Percentiles rank a stretch among this genome's conserved stretches.
phyloP scores from a whole-genome alignment of 345 rosid species.

The Pugionium dolabratum region DNA sequence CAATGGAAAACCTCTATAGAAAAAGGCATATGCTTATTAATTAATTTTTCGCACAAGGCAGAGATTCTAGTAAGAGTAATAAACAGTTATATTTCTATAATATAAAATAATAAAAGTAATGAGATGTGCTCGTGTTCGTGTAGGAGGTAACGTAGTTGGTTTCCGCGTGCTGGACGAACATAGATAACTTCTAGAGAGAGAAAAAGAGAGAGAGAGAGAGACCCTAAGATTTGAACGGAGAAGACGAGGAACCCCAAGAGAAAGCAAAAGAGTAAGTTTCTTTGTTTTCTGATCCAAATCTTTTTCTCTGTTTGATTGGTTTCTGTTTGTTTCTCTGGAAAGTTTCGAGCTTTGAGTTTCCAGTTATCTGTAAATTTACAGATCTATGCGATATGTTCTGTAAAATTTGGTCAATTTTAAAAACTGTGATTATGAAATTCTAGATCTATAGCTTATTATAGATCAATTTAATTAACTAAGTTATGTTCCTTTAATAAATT shows the following conservation, averaged over 20 bases:
- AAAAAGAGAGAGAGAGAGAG: too few species aligned
- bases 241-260: slow-evolving; percentile 32
- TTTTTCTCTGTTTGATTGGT: not conserved
- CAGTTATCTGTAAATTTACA: not conserved
- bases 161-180: slow-evolving; percentile 35
- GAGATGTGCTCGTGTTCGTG: slow-evolving; percentile 40
- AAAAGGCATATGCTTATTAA: too few species aligned
- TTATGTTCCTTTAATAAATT: not conserved
- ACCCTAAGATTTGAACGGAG: slow-evolving; percentile 26
- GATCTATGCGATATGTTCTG: slow-evolving; percentile 21
- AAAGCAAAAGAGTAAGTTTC: not conserved
- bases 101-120: slow-evolving; percentile 4
- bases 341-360: slow-evolving; percentile 19
- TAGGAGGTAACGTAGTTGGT: slow-evolving; percentile 38
- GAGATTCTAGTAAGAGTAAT: slow-evolving; percentile 24
- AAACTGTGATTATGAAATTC: not conserved
- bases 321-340: not conserved
- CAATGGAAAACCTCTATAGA: too few species aligned
- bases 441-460: slow-evolving; percentile 24
- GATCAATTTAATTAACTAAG: slow-evolving; percentile 5
- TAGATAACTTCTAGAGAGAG: slow-evolving; percentile 27
- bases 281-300: not conserved
- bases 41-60: not conserved
- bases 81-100: slow-evolving; percentile 23
- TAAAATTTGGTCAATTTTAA: too few species aligned